Base-by-base conservation (phyloP, 2,329 filamentous ascomycete genomes). In the Talaromyces atroroseus region DNA sequence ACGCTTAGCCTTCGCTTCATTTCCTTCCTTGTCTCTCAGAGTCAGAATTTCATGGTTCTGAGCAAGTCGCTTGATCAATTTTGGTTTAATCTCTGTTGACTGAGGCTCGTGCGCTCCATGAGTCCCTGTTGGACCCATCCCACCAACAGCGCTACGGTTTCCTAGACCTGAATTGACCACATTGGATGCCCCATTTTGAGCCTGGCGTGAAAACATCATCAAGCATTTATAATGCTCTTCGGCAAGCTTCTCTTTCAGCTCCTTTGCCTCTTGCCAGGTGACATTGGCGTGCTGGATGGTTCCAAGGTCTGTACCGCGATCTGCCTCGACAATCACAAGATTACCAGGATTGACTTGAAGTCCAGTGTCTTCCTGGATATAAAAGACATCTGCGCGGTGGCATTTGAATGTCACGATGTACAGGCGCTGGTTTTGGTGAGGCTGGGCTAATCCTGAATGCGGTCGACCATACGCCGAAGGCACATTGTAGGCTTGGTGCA, bases 161-260 rank as follows among this genome's bases (percentile, higher is more conserved):
- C 56, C 56, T 10, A 58, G 11, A 29, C 29, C 21, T 47, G 83
- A 81, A 58, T 71, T 72, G 48, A 73, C 68, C 5, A 71, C 69
- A 52, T 70, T 73, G 12, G 73, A 68, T 3, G 71, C 70, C 23
- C 76, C 76, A 54, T 71, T 71, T 61, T 70, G 79, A 62, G 75
- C 89, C 68, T 85, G 89, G 70, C 91, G 87, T 1, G 91, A 96
- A 72, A 96, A 99, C 89, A 97, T 94, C 88, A 97, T 96, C 53
- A 99, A 81, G 90, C 92, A 97, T 67, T 91, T 92, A 76, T 96
- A 96, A 71, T 99, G 94, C 69, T 97, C 91, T 69, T 96, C 90
- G 2, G 89, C 89, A 63, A 92, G 95, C 64, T 94, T 87, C 64
- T 95, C 90, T 71, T 96, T 96, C 62, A 91, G 77, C 49, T 94